Base-by-base conservation (phyloP, 169 alveolate genomes). In the Eimeria praecox region DNA sequence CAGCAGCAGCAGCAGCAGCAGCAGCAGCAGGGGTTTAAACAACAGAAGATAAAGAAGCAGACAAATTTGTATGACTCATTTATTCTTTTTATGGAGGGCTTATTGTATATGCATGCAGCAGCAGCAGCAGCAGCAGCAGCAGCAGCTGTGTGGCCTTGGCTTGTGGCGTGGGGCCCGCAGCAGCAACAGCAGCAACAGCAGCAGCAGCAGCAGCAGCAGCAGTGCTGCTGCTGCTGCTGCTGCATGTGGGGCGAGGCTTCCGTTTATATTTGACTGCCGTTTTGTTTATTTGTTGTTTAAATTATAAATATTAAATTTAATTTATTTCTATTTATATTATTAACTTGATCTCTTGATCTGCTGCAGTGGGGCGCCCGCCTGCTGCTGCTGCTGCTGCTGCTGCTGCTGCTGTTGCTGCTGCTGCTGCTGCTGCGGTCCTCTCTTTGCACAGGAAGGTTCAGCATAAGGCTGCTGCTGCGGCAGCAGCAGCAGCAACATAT, bases 371-470 rank as follows among this genome's bases (percentile, higher is more conserved):
- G 75, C 30, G 75, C n/a, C 44, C n/a, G 80, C 44, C 44, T 4
- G 44, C 80, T 20, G 80, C 80, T 69, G 42, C 80, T 69, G 80
- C 80, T n/a, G 80, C 80, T 30, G 80, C 80, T 30, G 80, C 80
- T 18, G 80, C 42, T 30, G 80, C 80, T 30, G 80, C 80, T 69
- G 80, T 42, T 12, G 80, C 80, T 30, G 80, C 80, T 10, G 80
- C 16, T 69, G 80, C 80, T 30, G 80, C 80, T 8, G 80, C 80
- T 30, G 80, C 80, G n/a, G n/a, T n/a, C n/a, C n/a, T n/a, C n/a
- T 9, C 75, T 24, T 18, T n/a, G 3, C 27, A 64, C 27, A 18
- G 80, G 46, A 35, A 69, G 44, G 44, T 35, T 69, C 4, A 42
- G 18, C 9, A 14, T 42, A 30, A 3, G 20, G 80, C 38, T 35